These are phyloP conservation scores for Pseudocercospora cruenta DNA, from an alignment of 2,329 filamentous ascomycete species.

Conservation along the genomic window DNA sequence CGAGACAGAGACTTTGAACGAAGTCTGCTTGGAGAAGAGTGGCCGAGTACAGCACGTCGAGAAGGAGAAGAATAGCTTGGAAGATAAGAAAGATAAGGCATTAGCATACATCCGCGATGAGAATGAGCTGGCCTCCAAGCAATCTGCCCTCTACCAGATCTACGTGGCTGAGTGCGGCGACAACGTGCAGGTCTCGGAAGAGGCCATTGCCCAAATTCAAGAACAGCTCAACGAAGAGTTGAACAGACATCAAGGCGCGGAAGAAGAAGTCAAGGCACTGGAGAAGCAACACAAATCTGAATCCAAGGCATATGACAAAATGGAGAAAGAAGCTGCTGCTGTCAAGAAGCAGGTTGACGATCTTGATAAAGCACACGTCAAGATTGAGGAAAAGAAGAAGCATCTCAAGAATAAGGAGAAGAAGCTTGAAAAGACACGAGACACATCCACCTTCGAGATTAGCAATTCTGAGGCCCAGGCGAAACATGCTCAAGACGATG, in stretches of 20 bases:
- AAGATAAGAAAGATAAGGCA: conserved; percentile 96
- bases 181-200: conserved; percentile 84
- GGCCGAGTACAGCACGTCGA: conserved; percentile 95
- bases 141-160: conserved; percentile 89
- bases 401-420: conserved; percentile 89
- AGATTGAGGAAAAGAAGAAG: conserved; percentile 97
- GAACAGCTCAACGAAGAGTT: conserved; percentile 82
- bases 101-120: conserved; percentile 87
- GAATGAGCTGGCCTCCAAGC: conserved; percentile 87
- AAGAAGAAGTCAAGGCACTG: conserved; percentile 86
- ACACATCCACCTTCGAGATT: conserved; percentile 73
- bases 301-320: conserved; percentile 78
- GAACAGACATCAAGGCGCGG: conserved; percentile 86
- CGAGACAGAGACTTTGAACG: conserved; percentile 90
- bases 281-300: conserved; percentile 82
- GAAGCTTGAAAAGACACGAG: conserved; percentile 88
- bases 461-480: conserved; percentile 77
- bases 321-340: conserved; percentile 79
- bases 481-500: conserved; percentile 75
- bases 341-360: conserved; percentile 86
- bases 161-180: conserved; percentile 86
- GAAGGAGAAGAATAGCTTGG: conserved; percentile 89
- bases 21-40: conserved; percentile 93
- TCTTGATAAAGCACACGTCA: conserved; percentile 94
- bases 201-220: conserved; percentile 90